phyloP scores from a whole-genome alignment of 371 early-diverging fungal species.

The Mucor ambiguus region DNA sequence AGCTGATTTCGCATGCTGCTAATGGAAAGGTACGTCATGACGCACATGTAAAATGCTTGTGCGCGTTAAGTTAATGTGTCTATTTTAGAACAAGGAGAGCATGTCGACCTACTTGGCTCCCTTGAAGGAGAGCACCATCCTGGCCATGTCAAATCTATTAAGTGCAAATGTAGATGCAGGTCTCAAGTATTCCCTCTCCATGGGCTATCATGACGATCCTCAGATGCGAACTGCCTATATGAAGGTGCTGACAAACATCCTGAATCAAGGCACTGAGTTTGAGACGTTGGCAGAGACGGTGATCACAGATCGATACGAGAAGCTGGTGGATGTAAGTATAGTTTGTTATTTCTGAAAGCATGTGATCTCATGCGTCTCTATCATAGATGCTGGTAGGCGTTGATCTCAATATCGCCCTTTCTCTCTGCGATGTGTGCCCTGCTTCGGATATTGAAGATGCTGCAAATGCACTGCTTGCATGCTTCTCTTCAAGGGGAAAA shows the following conservation, averaged over 20 bases:
- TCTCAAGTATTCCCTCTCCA: constrained; percentile 82
- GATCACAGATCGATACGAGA: constrained; percentile 74
- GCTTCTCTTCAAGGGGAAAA: constrained; percentile 80
- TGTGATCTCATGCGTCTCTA: neutral
- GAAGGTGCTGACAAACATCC: constrained; percentile 88
- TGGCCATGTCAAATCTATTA: constrained; percentile 85
- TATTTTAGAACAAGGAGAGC: constrained; percentile 20
- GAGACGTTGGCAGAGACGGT: constrained; percentile 79
- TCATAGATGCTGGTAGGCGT: constrained; percentile 59
- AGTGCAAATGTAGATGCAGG: constrained; percentile 91
- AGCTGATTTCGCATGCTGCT: neutral
- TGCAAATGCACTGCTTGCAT: constrained; percentile 73
- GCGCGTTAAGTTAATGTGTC: neutral
- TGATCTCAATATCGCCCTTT: constrained; percentile 75
- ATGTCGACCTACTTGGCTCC: constrained; percentile 48
- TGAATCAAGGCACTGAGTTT: constrained; percentile 86
- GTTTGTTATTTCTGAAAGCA: neutral
- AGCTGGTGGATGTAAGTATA: constrained; percentile 69
- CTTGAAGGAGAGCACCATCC: constrained; percentile 80
- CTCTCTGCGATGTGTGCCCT: constrained; percentile 86
- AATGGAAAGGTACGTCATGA: constrained; percentile 15
- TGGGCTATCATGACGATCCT: constrained; percentile 93
- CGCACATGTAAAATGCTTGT: neutral
- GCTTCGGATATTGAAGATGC: constrained; percentile 89
- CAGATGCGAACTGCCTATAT: constrained; percentile 87